Conservation (phyloP, 208 protist species). For the Crithidia fasciculata region DNA sequence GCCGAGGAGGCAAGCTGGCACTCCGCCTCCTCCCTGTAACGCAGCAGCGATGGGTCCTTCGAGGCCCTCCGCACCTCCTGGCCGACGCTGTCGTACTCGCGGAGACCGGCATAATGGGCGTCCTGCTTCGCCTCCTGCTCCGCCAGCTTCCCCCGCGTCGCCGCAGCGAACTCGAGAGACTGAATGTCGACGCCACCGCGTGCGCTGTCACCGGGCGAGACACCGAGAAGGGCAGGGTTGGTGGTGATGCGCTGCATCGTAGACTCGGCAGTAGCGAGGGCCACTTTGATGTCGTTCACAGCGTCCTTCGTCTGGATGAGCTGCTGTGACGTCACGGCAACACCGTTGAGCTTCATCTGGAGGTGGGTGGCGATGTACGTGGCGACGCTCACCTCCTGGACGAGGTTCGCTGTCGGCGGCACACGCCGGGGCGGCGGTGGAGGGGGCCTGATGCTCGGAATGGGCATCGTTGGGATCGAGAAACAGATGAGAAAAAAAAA, state of each 20-base stretch:
- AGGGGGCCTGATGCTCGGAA: background rate
- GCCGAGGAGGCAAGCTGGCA: slow-evolving; percentile 16
- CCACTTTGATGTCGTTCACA: slow-evolving; percentile 29
- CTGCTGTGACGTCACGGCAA: slow-evolving; percentile 20
- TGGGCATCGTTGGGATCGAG: slow-evolving; percentile 14
- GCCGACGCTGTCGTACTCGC: slow-evolving; percentile 20
- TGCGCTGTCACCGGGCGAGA: background rate
- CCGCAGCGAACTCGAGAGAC: slow-evolving; percentile 19
- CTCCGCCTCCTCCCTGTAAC: slow-evolving; percentile 22
- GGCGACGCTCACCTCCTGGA: background rate
- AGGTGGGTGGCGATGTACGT: slow-evolving; percentile 1
- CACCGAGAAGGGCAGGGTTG: slow-evolving; percentile 3
- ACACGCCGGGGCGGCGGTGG: slow-evolving; percentile 27
- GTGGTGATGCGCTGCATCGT: slow-evolving; percentile 11
- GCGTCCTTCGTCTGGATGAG: slow-evolving; percentile 23
- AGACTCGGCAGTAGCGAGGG: slow-evolving; percentile 11
- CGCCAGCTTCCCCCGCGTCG: slow-evolving; percentile 11
- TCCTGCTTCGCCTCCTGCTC: slow-evolving; percentile 30
- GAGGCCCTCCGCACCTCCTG: slow-evolving; percentile 24
- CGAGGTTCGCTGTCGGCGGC: slow-evolving; percentile 9
- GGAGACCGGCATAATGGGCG: slow-evolving; percentile 15
- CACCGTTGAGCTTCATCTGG: slow-evolving; percentile 9
- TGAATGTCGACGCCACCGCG: slow-evolving; percentile 24
- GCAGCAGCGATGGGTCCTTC: slow-evolving; percentile 12
- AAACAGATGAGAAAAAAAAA: background rate